phyloP scores from a whole-genome alignment of 805 yeast genomes.

The Lipomyces starkeyi region DNA sequence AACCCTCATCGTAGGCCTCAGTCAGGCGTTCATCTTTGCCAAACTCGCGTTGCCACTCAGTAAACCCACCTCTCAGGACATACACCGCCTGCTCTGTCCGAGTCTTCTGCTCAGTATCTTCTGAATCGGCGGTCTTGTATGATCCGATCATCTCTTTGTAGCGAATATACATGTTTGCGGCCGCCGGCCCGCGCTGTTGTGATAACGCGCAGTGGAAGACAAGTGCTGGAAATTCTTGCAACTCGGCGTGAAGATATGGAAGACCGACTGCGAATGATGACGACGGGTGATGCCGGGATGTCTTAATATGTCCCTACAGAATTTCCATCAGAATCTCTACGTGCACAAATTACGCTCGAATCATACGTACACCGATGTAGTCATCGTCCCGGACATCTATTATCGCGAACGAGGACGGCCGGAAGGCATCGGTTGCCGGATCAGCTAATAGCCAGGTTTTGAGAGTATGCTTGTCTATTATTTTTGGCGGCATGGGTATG shows the following conservation, averaged over 20 bases:
- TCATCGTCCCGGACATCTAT: slow-evolving; percentile 90
- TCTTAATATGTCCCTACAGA: slow-evolving; percentile 62
- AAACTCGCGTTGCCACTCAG: slow-evolving; percentile 76
- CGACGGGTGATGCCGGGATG: slow-evolving; percentile 64
- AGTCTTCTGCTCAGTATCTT: slow-evolving; percentile 41
- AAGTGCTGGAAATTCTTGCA: slow-evolving; percentile 55
- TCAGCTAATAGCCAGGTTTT: slow-evolving; percentile 24
- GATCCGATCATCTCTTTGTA: slow-evolving; percentile 44
- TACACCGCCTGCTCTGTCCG: slow-evolving; percentile 57
- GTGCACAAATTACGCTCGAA: too few relatives aligned
- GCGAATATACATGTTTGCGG: slow-evolving; percentile 69
- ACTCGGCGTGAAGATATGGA: slow-evolving; percentile 47
- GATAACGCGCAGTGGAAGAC: slow-evolving; percentile 91
- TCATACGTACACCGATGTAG: slow-evolving; percentile 63
- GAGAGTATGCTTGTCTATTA: slow-evolving; percentile 24
- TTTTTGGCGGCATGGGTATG: slow-evolving; percentile 8
- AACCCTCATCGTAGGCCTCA: slow-evolving; percentile 58
- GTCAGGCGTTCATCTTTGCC: slow-evolving; percentile 72
- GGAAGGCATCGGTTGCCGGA: slow-evolving; percentile 10
- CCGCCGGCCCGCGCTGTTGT: slow-evolving; percentile 89
- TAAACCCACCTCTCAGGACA: slow-evolving; percentile 85
- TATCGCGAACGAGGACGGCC: slow-evolving; percentile 46
- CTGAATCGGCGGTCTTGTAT: slow-evolving; percentile 32
- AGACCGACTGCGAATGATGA: slow-evolving; percentile 50
- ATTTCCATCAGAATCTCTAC: not conserved